Percentiles rank a stretch among this genome's conserved stretches.
phyloP scores from a whole-genome alignment of 1,284 basidiomycete species.

The Rhodotorula mucilaginosa region DNA sequence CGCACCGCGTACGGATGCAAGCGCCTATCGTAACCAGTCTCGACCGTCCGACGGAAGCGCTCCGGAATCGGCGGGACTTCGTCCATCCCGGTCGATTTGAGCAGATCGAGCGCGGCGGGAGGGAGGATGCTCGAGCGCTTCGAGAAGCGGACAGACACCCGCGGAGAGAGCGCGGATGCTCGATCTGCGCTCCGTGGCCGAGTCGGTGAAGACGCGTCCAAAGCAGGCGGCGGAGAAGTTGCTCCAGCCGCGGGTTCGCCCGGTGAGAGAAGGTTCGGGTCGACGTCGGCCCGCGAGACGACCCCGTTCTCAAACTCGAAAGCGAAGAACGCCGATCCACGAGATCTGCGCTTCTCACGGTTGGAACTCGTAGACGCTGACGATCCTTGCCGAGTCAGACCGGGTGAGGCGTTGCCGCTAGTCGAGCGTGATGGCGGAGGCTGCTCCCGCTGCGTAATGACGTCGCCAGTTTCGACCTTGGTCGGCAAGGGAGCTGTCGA shows the following conservation, averaged over 20 bases:
- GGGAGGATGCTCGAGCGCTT: constrained; percentile 46
- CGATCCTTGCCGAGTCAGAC: not conserved
- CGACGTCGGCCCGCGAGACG: constrained; percentile 26
- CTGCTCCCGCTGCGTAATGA: not conserved
- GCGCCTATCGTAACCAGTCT: constrained; percentile 43
- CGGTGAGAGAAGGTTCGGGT: constrained; percentile 16
- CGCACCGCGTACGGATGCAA: constrained; percentile 54
- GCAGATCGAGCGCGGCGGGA: constrained; percentile 44
- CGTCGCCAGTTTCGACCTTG: constrained; percentile 21
- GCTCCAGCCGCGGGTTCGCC: constrained; percentile 1
- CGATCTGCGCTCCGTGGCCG: constrained; percentile 8
- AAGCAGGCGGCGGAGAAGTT: constrained; percentile 5
- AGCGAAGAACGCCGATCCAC: constrained; percentile 34
- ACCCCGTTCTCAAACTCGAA: constrained; percentile 40
- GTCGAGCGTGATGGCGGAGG: too few species aligned
- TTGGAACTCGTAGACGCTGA: constrained; percentile 1
- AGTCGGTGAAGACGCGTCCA: constrained; percentile 14
- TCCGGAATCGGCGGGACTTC: constrained; percentile 44
- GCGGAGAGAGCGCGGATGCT: constrained; percentile 33
- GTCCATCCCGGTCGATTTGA: constrained; percentile 39
- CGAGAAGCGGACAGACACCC: constrained; percentile 46
- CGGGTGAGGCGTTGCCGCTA: not conserved
- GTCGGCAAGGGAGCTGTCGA: constrained; percentile 12
- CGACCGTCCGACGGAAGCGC: constrained; percentile 22
- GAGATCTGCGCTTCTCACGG: constrained; percentile 12